phyloP scores from a whole-genome alignment of 768 basidiomycete species.

The Calvatia gigantea region DNA sequence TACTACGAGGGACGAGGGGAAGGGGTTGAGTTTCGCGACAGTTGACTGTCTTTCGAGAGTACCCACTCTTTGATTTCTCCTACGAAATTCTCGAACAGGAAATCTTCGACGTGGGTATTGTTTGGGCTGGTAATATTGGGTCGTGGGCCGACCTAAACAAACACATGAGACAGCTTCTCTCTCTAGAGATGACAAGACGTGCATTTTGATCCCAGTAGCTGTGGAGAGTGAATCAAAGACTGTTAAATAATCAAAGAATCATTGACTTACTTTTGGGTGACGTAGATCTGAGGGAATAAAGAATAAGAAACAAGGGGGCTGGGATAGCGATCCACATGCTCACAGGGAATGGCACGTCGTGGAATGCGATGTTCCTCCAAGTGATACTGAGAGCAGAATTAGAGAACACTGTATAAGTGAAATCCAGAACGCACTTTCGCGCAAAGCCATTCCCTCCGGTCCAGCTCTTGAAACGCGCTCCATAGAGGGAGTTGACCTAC shows the following conservation, averaged over 20 bases:
- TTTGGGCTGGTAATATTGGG: conserved; percentile 42
- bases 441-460: conserved; percentile 58
- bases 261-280: conserved; percentile 56
- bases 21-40: not conserved
- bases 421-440: conserved; percentile 38
- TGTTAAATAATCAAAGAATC: not conserved
- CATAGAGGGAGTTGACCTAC: conserved; percentile 50
- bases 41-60: not conserved
- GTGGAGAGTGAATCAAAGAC: not conserved
- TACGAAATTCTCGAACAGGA: conserved; percentile 50
- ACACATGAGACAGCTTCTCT: not conserved
- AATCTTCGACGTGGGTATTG: conserved; percentile 54
- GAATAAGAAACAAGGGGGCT: not conserved
- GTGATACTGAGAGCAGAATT: conserved; percentile 38
- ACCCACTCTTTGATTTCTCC: conserved; percentile 49
- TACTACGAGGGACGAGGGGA: conserved; percentile 23
- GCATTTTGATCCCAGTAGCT: conserved; percentile 66
- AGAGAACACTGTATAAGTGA: not conserved
- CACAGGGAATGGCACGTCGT: conserved; percentile 54
- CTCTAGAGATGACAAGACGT: conserved; percentile 11
- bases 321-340: conserved; percentile 13
- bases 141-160: conserved; percentile 32
- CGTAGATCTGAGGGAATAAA: conserved; percentile 40
- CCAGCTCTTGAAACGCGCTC: conserved; percentile 68
- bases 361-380: conserved; percentile 53